Percentiles rank a stretch among this genome's conserved stretches.
Evolutionary conservation across 1,284 basidiomycete genomes (phyloP).

Genomic region (Ganoderma boninense): DNA sequence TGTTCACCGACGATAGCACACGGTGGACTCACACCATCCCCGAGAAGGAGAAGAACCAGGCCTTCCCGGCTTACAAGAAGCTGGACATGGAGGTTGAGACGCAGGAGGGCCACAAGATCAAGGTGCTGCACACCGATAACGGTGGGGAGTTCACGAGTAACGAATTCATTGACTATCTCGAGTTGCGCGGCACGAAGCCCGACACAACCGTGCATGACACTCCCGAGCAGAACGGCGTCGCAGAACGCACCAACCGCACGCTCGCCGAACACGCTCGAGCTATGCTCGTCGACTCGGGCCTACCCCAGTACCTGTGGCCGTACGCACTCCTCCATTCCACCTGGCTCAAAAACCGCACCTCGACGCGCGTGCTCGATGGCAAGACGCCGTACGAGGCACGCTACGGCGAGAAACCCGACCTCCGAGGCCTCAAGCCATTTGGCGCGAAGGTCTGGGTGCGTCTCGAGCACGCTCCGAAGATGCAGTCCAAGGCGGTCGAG

Average conservation of each 20-base stretch:
- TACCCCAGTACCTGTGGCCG: background rate
- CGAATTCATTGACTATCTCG: constrained; percentile 4
- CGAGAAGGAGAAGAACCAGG: constrained; percentile 36
- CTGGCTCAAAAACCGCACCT: background rate
- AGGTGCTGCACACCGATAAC: constrained; percentile 3
- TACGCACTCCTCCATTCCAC: background rate
- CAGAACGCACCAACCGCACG: background rate
- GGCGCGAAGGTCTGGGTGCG: background rate
- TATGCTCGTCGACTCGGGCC: background rate
- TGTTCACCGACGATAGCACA: constrained; percentile 40
- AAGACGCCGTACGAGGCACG: background rate
- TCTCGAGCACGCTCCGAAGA: background rate
- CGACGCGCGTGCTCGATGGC: background rate
- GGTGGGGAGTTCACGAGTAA: constrained; percentile 15
- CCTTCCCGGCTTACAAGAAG: constrained; percentile 27
- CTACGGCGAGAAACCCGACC: background rate
- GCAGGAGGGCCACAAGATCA: constrained; percentile 17
- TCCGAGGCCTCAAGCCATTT: background rate
- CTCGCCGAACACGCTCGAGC: background rate
- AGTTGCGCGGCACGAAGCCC: background rate
- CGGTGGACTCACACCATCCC: constrained; percentile 29
- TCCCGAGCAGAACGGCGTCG: background rate
- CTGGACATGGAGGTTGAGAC: constrained; percentile 27
- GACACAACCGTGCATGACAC: background rate
- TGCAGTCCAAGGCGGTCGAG: background rate